phyloP scores from a whole-genome alignment of 1,284 basidiomycete species.

The Pulveroboletus sp. region DNA sequence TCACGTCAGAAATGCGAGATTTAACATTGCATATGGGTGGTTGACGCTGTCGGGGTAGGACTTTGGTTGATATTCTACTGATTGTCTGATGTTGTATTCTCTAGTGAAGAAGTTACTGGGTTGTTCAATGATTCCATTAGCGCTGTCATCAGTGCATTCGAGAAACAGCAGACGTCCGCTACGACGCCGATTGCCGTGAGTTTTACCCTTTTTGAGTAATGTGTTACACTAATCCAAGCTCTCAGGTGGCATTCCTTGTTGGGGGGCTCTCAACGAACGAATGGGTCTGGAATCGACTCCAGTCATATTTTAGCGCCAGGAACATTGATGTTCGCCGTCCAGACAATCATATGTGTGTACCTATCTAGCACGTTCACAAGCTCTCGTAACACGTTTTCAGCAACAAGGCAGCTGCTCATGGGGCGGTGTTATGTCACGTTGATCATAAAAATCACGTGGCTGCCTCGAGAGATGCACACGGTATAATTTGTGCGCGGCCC shows the following conservation, averaged over 20 bases:
- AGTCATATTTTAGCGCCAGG: slow-evolving; percentile 21
- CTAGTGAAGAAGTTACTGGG: slow-evolving; percentile 40
- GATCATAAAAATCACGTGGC: too few relatives aligned
- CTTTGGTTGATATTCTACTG: slow-evolving; percentile 11
- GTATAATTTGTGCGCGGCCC: too few relatives aligned
- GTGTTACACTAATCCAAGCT: not conserved
- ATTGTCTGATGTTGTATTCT: slow-evolving; percentile 22
- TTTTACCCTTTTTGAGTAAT: not conserved
- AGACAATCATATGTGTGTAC: too few relatives aligned
- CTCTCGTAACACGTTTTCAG: too few relatives aligned
- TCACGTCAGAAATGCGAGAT: not conserved
- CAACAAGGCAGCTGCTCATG: too few relatives aligned
- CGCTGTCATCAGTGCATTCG: slow-evolving; percentile 24
- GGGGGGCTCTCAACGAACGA: slow-evolving; percentile 43
- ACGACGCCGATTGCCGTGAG: slow-evolving; percentile 28
- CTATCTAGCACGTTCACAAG: too few relatives aligned
- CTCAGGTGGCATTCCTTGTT: slow-evolving; percentile 26
- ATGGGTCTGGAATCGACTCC: slow-evolving; percentile 39
- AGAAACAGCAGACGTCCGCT: not conserved
- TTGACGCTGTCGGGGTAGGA: slow-evolving; percentile 13
- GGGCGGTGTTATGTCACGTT: too few relatives aligned
- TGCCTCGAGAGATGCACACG: too few relatives aligned
- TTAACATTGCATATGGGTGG: slow-evolving; percentile 1
- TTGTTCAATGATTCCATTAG: slow-evolving; percentile 36
- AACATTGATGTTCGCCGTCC: too few relatives aligned